A percentile compares a stretch with the other conserved stretches of the same genome.
phyloP scores from a whole-genome alignment of 75 land plant genomes.

The Cunninghamia lanceolata region DNA sequence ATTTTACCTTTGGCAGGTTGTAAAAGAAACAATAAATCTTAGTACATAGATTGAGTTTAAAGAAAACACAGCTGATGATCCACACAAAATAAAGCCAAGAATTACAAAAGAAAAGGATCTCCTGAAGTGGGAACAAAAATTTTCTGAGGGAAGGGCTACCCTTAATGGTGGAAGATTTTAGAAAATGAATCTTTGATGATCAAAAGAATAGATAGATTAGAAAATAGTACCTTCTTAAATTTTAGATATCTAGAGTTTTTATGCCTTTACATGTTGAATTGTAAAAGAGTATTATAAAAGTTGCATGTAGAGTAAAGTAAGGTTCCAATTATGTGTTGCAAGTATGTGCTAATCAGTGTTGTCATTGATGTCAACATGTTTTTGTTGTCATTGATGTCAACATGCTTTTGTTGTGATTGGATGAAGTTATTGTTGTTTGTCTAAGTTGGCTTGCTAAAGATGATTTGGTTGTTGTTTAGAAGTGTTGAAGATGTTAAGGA shows the following conservation, averaged over 20 bases:
- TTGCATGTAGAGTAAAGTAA: neutral
- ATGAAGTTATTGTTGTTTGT: no score
- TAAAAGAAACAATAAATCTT: slow-evolving; percentile 65
- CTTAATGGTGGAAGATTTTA: slow-evolving; percentile 66
- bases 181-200: slow-evolving; percentile 49
- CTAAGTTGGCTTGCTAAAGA: no score
- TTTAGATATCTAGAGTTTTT: neutral
- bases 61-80: slow-evolving; percentile 78
- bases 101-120: slow-evolving; percentile 64
- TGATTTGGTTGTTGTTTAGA: no score
- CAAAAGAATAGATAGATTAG: neutral
- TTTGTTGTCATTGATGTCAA: no score
- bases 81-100: slow-evolving; percentile 83
- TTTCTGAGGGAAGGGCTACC: slow-evolving; percentile 70
- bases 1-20: slow-evolving; percentile 41
- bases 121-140: slow-evolving; percentile 68
- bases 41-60: slow-evolving; percentile 56
- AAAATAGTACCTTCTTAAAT: neutral
- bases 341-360: no score
- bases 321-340: no score
- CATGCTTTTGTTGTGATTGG: no score
- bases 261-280: neutral
- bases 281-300: neutral
- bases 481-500: no score
- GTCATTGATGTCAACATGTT: no score